phyloP scores from a whole-genome alignment of 2,329 filamentous ascomycete genomes.

The Ophiostoma sp. region DNA sequence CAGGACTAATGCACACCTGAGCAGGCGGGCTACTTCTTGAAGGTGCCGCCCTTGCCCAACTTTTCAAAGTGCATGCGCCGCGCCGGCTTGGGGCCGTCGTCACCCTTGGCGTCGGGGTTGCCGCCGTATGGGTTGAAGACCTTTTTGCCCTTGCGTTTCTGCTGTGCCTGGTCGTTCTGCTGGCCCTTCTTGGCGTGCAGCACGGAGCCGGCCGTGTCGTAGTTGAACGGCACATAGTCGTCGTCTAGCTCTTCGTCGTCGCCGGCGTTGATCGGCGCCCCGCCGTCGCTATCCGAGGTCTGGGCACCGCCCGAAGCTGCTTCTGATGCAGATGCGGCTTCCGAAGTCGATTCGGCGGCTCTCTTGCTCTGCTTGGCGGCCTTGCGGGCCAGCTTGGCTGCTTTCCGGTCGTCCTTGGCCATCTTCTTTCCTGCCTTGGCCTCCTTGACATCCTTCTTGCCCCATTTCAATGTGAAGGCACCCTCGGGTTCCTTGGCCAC shows the following conservation, averaged over 20 bases:
- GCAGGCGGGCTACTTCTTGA: slow-evolving; percentile 34
- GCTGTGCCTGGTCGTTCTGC: background rate
- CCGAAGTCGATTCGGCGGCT: slow-evolving; percentile 27
- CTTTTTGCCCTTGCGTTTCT: slow-evolving; percentile 28
- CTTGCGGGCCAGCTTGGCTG: slow-evolving; percentile 16
- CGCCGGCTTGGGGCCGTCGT: slow-evolving; percentile 32
- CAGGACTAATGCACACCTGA: no score
- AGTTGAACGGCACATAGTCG: slow-evolving; percentile 33
- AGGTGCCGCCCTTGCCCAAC: slow-evolving; percentile 36
- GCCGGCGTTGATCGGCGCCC: slow-evolving; percentile 33
- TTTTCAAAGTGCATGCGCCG: slow-evolving; percentile 33
- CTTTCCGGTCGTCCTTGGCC: slow-evolving; percentile 6
- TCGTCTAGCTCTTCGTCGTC: slow-evolving; percentile 30
- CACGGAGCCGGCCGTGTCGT: slow-evolving; percentile 35
- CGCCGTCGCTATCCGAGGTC: slow-evolving; percentile 32
- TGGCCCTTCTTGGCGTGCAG: slow-evolving; percentile 29
- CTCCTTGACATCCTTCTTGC: slow-evolving; percentile 19
- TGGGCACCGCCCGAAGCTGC: slow-evolving; percentile 25
- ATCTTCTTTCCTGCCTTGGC: slow-evolving; percentile 24
- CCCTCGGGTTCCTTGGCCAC: slow-evolving; percentile 14
- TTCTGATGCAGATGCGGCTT: slow-evolving; percentile 20
- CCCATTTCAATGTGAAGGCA: slow-evolving; percentile 24
- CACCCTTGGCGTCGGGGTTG: slow-evolving; percentile 30
- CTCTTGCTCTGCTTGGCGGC: slow-evolving; percentile 32
- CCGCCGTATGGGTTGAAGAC: slow-evolving; percentile 33